A percentile compares a stretch with the other conserved stretches of the same genome.
These are phyloP conservation scores for Allodekkera sacchari DNA, from an alignment of 805 yeast genomes.

Conservation along the genomic window DNA sequence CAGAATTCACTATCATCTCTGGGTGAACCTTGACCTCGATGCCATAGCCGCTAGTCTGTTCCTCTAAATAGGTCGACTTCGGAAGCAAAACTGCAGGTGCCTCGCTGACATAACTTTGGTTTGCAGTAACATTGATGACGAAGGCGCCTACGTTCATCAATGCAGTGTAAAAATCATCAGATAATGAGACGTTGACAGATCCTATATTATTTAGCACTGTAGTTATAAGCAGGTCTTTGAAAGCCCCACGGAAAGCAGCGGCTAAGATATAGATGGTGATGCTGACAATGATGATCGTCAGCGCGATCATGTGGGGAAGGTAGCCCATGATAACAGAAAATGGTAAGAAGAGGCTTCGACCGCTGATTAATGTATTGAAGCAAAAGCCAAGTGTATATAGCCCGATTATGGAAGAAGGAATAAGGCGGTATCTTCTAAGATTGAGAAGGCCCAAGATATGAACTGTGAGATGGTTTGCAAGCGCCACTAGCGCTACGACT, in stretches of 20 bases:
- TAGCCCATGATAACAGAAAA: slow-evolving; percentile 48
- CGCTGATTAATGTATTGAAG: slow-evolving; percentile 30
- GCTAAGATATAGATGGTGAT: slow-evolving; percentile 48
- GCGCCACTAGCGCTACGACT: slow-evolving; percentile 44
- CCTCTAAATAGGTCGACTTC: slow-evolving; percentile 49
- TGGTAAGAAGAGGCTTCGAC: slow-evolving; percentile 43
- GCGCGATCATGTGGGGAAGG: slow-evolving; percentile 56
- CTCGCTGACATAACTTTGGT: slow-evolving; percentile 57
- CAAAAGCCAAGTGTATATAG: slow-evolving; percentile 41
- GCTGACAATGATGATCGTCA: slow-evolving; percentile 44
- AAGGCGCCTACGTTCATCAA: slow-evolving; percentile 52
- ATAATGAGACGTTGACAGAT: slow-evolving; percentile 31
- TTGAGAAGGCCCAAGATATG: slow-evolving; percentile 57
- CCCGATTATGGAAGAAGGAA: slow-evolving; percentile 58
- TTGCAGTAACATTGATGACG: slow-evolving; percentile 60
- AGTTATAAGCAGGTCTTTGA: slow-evolving; percentile 23
- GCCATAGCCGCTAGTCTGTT: slow-evolving; percentile 17
- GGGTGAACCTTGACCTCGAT: slow-evolving; percentile 18
- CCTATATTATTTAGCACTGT: slow-evolving; percentile 19
- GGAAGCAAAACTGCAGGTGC: slow-evolving; percentile 39
- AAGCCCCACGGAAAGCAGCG: slow-evolving; percentile 42
- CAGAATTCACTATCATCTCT: slow-evolving; percentile 13
- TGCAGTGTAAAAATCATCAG: slow-evolving; percentile 63
- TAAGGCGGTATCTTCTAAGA: slow-evolving; percentile 44
- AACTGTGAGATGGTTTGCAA: slow-evolving; percentile 49